phyloP scores from a whole-genome alignment of 2,329 filamentous ascomycete species.

The Fusarium vanettenii region DNA sequence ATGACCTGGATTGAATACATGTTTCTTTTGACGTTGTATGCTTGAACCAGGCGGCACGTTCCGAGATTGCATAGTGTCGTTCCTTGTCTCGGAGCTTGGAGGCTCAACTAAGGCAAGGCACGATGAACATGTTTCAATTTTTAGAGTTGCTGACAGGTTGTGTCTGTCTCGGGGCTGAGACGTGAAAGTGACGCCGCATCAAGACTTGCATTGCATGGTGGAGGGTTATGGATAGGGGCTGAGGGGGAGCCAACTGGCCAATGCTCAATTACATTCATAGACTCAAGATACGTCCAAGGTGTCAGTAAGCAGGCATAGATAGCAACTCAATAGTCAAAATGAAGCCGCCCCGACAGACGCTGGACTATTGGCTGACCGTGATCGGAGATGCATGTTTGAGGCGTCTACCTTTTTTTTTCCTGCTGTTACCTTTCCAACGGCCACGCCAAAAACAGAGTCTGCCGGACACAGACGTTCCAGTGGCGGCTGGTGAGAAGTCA shows the following conservation, averaged over 20 bases:
- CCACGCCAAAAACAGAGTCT: neutral
- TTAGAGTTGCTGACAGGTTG: neutral
- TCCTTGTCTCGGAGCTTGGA: constrained; percentile 15
- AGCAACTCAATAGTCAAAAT: neutral
- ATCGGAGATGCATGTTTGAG: neutral
- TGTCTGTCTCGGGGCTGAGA: neutral
- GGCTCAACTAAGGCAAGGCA: constrained; percentile 5
- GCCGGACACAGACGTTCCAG: neutral
- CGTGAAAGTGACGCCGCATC: neutral
- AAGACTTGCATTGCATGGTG: neutral
- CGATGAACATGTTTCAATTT: neutral
- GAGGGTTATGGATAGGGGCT: neutral
- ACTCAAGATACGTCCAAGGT: neutral
- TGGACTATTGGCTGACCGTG: neutral
- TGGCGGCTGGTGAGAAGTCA: neutral
- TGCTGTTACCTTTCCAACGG: neutral
- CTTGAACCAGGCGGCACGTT: neutral
- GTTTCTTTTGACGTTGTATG: neutral
- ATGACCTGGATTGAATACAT: constrained; percentile 20
- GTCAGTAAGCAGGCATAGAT: neutral
- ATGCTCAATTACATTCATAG: neutral
- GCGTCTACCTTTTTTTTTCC: neutral
- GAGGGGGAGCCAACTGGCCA: neutral
- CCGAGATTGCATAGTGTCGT: constrained; percentile 10
- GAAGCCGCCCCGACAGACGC: neutral